phyloP scores from a whole-genome alignment of 495 filamentous ascomycete species.

The Aspergillus campestris region DNA sequence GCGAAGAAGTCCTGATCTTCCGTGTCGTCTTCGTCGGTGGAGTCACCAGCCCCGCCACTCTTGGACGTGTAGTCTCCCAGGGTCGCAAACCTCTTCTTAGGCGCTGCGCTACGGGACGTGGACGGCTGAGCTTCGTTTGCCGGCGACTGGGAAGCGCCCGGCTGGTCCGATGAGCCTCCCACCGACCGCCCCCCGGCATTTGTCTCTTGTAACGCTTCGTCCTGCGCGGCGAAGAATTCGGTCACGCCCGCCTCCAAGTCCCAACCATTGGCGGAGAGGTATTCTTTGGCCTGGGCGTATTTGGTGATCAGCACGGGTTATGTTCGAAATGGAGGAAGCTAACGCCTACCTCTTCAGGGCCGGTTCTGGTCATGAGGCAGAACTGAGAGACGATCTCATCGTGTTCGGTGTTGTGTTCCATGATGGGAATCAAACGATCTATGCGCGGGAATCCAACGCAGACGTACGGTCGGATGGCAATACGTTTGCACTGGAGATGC shows the following conservation, averaged over 20 bases:
- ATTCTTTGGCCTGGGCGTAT: constrained; percentile 49
- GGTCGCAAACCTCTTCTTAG: constrained; percentile 49
- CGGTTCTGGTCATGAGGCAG: constrained; percentile 58
- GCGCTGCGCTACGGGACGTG: constrained; percentile 19
- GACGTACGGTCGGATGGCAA: constrained; percentile 5
- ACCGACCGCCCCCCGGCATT: constrained; percentile 25
- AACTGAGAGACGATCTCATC: constrained; percentile 68
- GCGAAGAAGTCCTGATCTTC: constrained; percentile 78
- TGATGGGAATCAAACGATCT: constrained; percentile 13
- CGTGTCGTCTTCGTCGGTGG: constrained; percentile 53
- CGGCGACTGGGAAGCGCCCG: constrained; percentile 21
- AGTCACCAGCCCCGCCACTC: constrained; percentile 43
- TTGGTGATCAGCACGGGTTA: neutral
- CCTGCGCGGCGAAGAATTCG: constrained; percentile 62
- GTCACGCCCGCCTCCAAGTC: constrained; percentile 58
- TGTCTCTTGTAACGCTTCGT: constrained; percentile 43
- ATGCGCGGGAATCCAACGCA: no score
- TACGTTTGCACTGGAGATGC: neutral
- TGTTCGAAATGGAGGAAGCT: neutral
- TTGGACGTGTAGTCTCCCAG: constrained; percentile 38
- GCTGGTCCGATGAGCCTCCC: constrained; percentile 18
- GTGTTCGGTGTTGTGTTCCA: constrained; percentile 51
- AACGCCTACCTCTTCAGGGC: constrained; percentile 52
- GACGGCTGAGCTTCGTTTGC: constrained; percentile 24
- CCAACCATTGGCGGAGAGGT: constrained; percentile 60